Evolutionary conservation across 2,329 filamentous ascomycete genomes (phyloP), one percentile per base, ranked within the genome.

Genomic region (Akanthomyces uredinophilus): DNA sequence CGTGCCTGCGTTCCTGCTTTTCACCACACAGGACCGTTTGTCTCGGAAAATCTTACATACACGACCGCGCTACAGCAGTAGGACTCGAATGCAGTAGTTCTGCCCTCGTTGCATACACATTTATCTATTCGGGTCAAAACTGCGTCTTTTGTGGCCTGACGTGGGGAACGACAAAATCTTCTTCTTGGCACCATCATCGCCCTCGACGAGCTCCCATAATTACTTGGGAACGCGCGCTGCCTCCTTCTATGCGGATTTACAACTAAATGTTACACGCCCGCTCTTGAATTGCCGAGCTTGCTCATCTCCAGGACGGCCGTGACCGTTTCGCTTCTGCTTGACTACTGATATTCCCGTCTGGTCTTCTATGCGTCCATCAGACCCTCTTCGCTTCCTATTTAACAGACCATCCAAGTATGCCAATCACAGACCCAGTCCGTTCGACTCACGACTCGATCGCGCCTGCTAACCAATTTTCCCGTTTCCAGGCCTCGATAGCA

Each of bases 331-430:
- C 58, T 65, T 29, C 37, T 35, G 11, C 63, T 64, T 61, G 65
- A 67, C 66, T 66, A 67, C 16, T 32, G 18, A 64, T 47, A 41
- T 37, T 11, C 16, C 62, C 64, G 65, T 66, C 65, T 70, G 71
- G 74, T 80, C 78, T 86, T 91, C 87, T 88, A 96, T 96, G 92
- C 93, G 87, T 89, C 88, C 85, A 77, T 90, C 88, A 81, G 91
- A 96, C 79, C 87, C 96, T 73, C 86, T 96, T 75, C 90, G 92
- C 81, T 95, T 96, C 82, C 87, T 96, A 71, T 96, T 91, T 75
- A 95, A 73, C 46, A 73, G 95, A 83, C 92, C 92, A 75, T 91
- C 91, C 78, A 96, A 96, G 92, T 96, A 80, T 75, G 90, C 81
- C 32, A 20, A 41, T 51, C 39, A 59, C 51, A 61, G 56, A 54